Evolutionary conservation across 2,329 filamentous ascomycete species (phyloP).

Genomic region (Colletotrichum brevisporum): DNA sequence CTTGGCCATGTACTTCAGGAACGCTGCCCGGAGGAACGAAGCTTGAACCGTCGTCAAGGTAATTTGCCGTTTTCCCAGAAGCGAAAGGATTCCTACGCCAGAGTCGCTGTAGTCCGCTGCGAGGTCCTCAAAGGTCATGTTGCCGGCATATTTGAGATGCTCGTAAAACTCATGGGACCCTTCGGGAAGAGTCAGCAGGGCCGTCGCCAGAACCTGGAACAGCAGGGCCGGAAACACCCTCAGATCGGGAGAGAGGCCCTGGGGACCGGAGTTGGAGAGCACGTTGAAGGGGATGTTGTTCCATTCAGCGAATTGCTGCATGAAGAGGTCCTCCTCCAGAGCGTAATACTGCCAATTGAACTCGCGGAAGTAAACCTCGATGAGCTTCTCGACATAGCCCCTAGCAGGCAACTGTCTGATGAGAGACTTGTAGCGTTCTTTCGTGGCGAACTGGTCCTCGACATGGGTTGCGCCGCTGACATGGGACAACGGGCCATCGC

Average conservation of each 20-base stretch:
- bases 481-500: conserved; percentile 51
- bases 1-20: conserved; percentile 71
- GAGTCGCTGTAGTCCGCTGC: conserved; percentile 73
- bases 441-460: conserved; percentile 57
- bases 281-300: conserved; percentile 66
- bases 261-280: conserved; percentile 64
- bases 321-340: conserved; percentile 68
- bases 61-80: conserved; percentile 71
- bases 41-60: conserved; percentile 70
- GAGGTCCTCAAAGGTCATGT: conserved; percentile 73
- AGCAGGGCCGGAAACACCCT: conserved; percentile 72
- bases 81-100: conserved; percentile 64
- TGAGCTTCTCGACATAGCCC: conserved; percentile 67
- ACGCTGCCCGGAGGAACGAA: conserved; percentile 68
- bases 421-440: conserved; percentile 71
- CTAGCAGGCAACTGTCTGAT: conserved; percentile 71
- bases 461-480: conserved; percentile 45
- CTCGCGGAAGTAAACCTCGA: conserved; percentile 68
- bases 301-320: conserved; percentile 67
- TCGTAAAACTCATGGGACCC: conserved; percentile 65
- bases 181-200: conserved; percentile 66
- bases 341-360: conserved; percentile 73
- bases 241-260: conserved; percentile 64
- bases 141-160: conserved; percentile 69
- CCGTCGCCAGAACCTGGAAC: conserved; percentile 70